These are phyloP conservation scores for Hsuehochloa calcarea DNA, from an alignment of 176 grass and related monocot genomes.

Conservation along the genomic window DNA sequence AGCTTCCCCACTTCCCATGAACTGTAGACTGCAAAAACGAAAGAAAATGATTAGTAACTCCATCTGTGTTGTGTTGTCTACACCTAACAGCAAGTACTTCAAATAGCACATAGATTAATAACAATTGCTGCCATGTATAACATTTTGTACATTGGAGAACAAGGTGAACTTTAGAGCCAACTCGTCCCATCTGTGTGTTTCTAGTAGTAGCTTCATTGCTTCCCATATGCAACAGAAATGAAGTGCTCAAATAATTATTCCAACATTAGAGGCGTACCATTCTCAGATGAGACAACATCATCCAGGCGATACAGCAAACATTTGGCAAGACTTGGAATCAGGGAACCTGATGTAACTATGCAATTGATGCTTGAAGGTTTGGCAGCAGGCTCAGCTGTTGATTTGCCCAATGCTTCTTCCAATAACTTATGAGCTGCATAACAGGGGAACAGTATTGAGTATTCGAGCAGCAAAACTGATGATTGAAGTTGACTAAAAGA, in stretches of 20 bases:
- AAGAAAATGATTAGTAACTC: not conserved
- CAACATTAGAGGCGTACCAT: conserved; percentile 50
- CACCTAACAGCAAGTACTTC: not conserved
- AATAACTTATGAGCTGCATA: conserved; percentile 64
- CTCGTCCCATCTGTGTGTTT: not conserved
- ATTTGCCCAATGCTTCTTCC: conserved; percentile 56
- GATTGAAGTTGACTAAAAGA: not conserved
- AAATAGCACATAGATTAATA: not conserved
- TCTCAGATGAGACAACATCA: conserved; percentile 73
- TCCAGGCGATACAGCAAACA: conserved; percentile 87
- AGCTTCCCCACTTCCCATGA: conserved; percentile 92
- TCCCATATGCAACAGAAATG: conserved; percentile 2
- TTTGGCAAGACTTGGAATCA: conserved; percentile 97
- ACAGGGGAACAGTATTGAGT: not conserved
- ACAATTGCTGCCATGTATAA: not conserved
- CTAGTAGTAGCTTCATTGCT: not conserved
- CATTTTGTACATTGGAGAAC: not conserved
- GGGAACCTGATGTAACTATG: conserved; percentile 91
- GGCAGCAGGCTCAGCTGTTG: not conserved
- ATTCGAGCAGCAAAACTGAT: conserved; percentile 1
- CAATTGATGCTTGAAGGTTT: conserved; percentile 49
- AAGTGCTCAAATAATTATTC: not conserved
- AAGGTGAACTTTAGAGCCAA: not conserved
- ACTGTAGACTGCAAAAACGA: conserved; percentile 67
- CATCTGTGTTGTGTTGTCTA: not conserved